Evolutionary conservation across 805 yeast species (phyloP).

Genomic region (Hanseniaspora meyeri): DNA sequence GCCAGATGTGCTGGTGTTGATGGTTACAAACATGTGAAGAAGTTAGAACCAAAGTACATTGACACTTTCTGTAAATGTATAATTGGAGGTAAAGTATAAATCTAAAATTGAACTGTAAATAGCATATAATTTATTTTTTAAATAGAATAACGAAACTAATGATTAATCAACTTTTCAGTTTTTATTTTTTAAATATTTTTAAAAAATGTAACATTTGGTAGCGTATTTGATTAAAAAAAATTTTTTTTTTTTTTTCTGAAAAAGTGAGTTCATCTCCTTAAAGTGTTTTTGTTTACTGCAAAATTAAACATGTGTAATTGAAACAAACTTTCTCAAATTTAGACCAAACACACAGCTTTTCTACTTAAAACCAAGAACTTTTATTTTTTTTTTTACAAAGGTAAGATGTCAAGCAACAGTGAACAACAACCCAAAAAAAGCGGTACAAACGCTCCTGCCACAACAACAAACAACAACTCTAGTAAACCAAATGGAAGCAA

Average conservation of each 20-base stretch:
- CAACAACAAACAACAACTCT: neutral
- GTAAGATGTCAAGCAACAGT: neutral
- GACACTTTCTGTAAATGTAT: slow-evolving; percentile 3
- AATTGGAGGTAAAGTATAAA: neutral
- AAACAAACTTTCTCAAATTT: too few species aligned
- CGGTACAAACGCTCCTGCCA: neutral
- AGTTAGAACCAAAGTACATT: neutral
- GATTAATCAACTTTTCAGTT: neutral
- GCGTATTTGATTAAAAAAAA: too few species aligned
- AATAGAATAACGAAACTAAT: too few species aligned
- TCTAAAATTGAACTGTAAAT: neutral
- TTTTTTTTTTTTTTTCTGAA: too few species aligned
- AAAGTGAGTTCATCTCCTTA: neutral
- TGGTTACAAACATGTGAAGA: neutral
- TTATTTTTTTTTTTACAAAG: too few species aligned
- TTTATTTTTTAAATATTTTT: too few species aligned
- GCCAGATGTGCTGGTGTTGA: neutral
- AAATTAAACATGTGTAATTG: too few species aligned
- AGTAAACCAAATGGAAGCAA: slow-evolving; percentile 14
- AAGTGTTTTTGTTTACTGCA: neutral
- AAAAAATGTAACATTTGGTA: too few species aligned
- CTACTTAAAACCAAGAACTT: too few species aligned
- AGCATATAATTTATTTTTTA: too few species aligned
- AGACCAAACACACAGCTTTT: too few species aligned
- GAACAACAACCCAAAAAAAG: neutral